These are phyloP conservation scores for Pseudopithomyces maydicus DNA, from an alignment of 2,329 filamentous ascomycete genomes.

Conservation along the genomic window DNA sequence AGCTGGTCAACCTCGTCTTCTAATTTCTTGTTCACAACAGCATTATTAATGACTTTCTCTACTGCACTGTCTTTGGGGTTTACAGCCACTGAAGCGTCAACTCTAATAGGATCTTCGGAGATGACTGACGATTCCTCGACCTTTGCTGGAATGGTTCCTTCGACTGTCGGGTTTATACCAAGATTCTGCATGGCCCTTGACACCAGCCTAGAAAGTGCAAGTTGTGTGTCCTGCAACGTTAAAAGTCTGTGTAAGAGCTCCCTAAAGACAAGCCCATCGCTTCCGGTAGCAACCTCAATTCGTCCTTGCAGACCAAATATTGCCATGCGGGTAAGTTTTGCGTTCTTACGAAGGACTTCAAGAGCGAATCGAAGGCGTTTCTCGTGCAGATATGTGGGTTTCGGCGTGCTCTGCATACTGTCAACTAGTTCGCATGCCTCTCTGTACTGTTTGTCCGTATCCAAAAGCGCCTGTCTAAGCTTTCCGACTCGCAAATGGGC, in stretches of 20 bases:
- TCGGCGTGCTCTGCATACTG: slow-evolving; percentile 9
- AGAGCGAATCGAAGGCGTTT: slow-evolving; percentile 28
- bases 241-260: slow-evolving; percentile 31
- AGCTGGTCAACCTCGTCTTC: slow-evolving; percentile 33
- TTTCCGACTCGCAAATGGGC: neutral
- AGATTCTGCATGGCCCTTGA: slow-evolving; percentile 29
- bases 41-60: slow-evolving; percentile 10
- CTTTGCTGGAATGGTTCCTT: slow-evolving; percentile 9
- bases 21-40: slow-evolving; percentile 27
- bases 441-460: slow-evolving; percentile 8
- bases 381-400: slow-evolving; percentile 19
- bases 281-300: slow-evolving; percentile 26
- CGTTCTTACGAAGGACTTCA: slow-evolving; percentile 30
- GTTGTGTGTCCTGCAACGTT: slow-evolving; percentile 36
- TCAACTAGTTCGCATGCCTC: slow-evolving; percentile 10
- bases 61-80: slow-evolving; percentile 3
- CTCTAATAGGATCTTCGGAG: neutral
- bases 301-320: slow-evolving; percentile 34
- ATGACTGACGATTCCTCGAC: neutral
- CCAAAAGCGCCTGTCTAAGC: slow-evolving; percentile 5
- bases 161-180: slow-evolving; percentile 19
- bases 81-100: neutral
- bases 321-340: slow-evolving; percentile 33
- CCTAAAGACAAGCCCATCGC: slow-evolving; percentile 20
- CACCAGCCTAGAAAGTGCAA: slow-evolving; percentile 30